Conservation (phyloP, 495 filamentous ascomycete species). For the Zalerion maritima region DNA sequence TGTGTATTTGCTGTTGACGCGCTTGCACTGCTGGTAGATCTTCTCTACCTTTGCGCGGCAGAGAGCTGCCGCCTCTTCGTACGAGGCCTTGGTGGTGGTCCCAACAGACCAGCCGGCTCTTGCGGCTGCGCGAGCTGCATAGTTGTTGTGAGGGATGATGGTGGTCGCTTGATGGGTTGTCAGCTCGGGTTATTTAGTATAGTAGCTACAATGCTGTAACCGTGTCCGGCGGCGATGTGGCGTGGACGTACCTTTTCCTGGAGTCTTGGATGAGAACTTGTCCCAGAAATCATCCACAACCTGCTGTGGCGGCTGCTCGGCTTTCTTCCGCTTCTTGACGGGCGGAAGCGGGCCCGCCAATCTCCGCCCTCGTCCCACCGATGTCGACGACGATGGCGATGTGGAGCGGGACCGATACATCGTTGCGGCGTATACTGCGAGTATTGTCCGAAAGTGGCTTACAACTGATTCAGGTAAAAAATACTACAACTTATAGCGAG, state of each 20-base stretch:
- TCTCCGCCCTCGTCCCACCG: no score
- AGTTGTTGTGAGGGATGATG: constrained; percentile 58
- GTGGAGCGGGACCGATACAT: no score
- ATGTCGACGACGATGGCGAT: no score
- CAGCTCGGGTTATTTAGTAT: constrained; percentile 23
- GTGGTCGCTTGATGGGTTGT: constrained; percentile 46
- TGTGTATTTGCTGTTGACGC: constrained; percentile 79
- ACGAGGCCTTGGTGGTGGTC: constrained; percentile 40
- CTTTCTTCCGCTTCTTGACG: constrained; percentile 11
- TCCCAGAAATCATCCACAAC: constrained; percentile 66
- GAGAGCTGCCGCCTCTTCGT: constrained; percentile 53
- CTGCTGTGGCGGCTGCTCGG: constrained; percentile 49
- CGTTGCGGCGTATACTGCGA: no score
- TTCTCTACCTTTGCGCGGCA: constrained; percentile 65
- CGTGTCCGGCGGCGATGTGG: not conserved
- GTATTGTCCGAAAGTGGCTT: no score
- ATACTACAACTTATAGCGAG: no score
- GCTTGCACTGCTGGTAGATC: constrained; percentile 68
- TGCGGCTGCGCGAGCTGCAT: constrained; percentile 50
- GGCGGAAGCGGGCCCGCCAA: no score
- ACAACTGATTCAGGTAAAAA: no score
- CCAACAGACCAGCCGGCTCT: constrained; percentile 31
- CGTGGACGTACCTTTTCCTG: constrained; percentile 31
- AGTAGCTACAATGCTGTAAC: not conserved
- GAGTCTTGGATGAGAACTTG: constrained; percentile 52